Percentiles rank a stretch among this genome's conserved stretches.
Evolutionary conservation across 1,284 basidiomycete species (phyloP).

Genomic region (Neotropicomus parvogracilis): DNA sequence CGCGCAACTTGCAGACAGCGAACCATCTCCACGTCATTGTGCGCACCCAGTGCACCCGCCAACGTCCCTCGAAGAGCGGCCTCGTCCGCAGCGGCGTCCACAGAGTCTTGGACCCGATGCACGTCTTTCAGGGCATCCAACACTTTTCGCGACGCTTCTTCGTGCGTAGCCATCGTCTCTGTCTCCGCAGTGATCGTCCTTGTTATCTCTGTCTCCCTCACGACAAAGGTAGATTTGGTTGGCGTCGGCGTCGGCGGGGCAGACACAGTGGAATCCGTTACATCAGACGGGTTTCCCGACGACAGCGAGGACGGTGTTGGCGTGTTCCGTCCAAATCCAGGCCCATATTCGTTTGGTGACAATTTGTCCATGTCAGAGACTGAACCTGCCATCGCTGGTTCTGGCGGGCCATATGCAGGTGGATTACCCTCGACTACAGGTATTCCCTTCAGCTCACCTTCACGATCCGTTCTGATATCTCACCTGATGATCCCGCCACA

Average conservation of each 20-base stretch:
- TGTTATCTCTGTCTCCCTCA: constrained; percentile 1
- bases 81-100: constrained; percentile 52
- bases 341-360: not conserved
- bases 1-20: constrained; percentile 58
- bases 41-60: constrained; percentile 52
- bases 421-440: not conserved
- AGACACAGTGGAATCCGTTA: not conserved
- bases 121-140: constrained; percentile 35
- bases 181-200: not conserved
- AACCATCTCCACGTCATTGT: constrained; percentile 63
- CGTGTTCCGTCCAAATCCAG: not conserved
- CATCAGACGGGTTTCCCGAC: not conserved
- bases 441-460: not conserved
- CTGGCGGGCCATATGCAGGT: constrained; percentile 7
- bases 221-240: constrained; percentile 8
- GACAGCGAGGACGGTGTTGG: not conserved
- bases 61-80: constrained; percentile 58
- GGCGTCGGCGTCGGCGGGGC: constrained; percentile 14
- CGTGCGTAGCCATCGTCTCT: not conserved
- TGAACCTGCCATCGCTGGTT: not conserved
- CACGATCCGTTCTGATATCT: constrained; percentile 14
- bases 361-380: not conserved
- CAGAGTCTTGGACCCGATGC: constrained; percentile 48
- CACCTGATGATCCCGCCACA: not conserved
- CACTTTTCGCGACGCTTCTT: not conserved